Percentiles rank a stretch among this genome's conserved stretches.
Evolutionary conservation across 1,284 basidiomycete genomes (phyloP).

Genomic region (Austropuccinia psidii): DNA sequence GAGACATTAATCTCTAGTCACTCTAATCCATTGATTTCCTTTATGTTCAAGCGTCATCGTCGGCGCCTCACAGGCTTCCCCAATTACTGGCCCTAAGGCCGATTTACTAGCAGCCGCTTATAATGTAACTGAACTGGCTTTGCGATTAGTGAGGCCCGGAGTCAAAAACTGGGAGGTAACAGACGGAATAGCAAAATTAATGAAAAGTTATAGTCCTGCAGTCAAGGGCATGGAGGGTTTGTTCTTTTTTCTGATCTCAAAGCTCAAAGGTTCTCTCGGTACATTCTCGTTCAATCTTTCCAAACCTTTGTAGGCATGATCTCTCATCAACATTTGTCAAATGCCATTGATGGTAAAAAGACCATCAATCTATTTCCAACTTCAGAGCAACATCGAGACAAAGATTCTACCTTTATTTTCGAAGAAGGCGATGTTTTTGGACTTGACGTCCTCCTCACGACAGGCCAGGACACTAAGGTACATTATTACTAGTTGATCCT

Average conservation of each 20-base stretch:
- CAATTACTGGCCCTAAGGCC: conserved; percentile 74
- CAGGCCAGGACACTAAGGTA: conserved; percentile 79
- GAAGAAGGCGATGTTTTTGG: conserved; percentile 95
- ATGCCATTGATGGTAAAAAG: conserved; percentile 95
- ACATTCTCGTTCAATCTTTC: background rate
- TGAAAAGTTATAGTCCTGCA: conserved; percentile 47
- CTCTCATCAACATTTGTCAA: conserved; percentile 81
- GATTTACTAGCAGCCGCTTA: conserved; percentile 90
- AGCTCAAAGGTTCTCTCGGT: background rate
- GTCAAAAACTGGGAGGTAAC: conserved; percentile 93
- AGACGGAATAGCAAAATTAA: conserved; percentile 68
- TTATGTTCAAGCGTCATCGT: conserved; percentile 56
- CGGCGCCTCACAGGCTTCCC: conserved; percentile 62
- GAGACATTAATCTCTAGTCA: background rate
- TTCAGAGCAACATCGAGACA: conserved; percentile 71
- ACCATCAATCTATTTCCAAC: conserved; percentile 83
- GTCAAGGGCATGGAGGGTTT: conserved; percentile 36
- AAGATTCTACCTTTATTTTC: conserved; percentile 67
- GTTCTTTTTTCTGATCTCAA: background rate
- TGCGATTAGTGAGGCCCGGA: conserved; percentile 51
- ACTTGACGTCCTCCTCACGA: conserved; percentile 84
- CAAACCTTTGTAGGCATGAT: conserved; percentile 55
- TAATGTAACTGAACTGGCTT: conserved; percentile 78
- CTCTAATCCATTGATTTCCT: background rate
- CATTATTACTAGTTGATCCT: too few species aligned